Base-by-base conservation (phyloP, 176 grass and related monocot species). In the Rhynchospora pubera region DNA sequence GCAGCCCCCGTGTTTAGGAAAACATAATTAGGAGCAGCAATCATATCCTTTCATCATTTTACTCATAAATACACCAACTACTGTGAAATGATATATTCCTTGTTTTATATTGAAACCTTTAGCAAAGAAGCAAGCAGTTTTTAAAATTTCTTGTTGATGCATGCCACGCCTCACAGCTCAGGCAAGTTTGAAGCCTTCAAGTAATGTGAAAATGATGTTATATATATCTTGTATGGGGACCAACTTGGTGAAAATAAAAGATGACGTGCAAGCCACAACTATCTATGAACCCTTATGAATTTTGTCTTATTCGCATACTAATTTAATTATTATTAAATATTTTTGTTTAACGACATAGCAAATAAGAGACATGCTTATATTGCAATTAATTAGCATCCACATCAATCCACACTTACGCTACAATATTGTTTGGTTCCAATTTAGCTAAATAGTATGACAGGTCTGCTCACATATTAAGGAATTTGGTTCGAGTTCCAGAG, bases 221-320 rank as follows among this genome's bases (percentile, higher is more conserved):
- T 65, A 23, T 30, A 34, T 60, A 43, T 80, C n/a, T 61, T 21
- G 21, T 43, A 60, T 30, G 9, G 18, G 32, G 58, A 43, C 77
- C 53, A 80, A 4, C 24, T 67, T 66, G 22, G 59, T 57, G 46
- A 52, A 82, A 82, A 65, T 12, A 48, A 65, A 62, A 52, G 13
- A 34, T 55, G 79, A 67, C 79, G 79, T 82, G 79, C 79, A 82
- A 82, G 79, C 5, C 7, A 65, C 61, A n/a, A 82, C 61, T 11
- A 66, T 66, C 6, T 62, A 53, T 53, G 45, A 61, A 48, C 59
- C 47, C 58, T 24, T 44, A 19, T 47, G 11, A 43, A 65, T 59
- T 22, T 39, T 65, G 79, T 81, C 79, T 26, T 65, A 10, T 16
- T 81, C 79, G 44, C 57, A 79, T 45, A 28, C 70, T 52, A 28